Evolutionary conservation across 2,329 filamentous ascomycete genomes (phyloP).

Genomic region (Waltergamsia citrina): DNA sequence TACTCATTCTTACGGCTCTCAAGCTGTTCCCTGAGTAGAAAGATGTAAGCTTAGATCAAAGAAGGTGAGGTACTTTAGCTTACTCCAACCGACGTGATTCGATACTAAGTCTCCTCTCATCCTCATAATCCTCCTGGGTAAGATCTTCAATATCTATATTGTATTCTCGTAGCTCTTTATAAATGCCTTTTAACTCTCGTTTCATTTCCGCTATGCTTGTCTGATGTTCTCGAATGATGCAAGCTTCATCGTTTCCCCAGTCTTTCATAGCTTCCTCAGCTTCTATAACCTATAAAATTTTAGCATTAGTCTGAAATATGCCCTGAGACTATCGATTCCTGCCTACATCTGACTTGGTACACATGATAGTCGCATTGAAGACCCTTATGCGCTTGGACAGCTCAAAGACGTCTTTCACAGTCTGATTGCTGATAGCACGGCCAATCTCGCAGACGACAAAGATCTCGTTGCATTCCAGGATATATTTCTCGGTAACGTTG

Average conservation of each 20-base stretch:
- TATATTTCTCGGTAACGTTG: slow-evolving; percentile 32
- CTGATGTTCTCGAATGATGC: too few relatives aligned
- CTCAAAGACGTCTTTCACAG: slow-evolving; percentile 28
- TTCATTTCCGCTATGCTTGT: too few relatives aligned
- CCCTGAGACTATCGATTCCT: not conserved
- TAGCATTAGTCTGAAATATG: not conserved
- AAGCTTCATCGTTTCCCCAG: slow-evolving; percentile 14
- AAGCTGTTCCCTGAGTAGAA: not conserved
- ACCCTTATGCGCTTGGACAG: slow-evolving; percentile 25
- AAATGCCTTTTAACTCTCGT: too few relatives aligned
- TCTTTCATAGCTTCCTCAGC: slow-evolving; percentile 21
- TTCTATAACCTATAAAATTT: slow-evolving; percentile 15
- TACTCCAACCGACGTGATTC: not conserved
- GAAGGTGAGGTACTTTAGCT: not conserved
- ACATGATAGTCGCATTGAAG: slow-evolving; percentile 31
- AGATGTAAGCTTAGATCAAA: not conserved
- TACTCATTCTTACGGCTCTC: not conserved
- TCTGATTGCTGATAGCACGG: slow-evolving; percentile 28
- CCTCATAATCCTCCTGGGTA: slow-evolving; percentile 2
- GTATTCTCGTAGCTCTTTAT: too few relatives aligned
- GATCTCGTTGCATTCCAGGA: slow-evolving; percentile 34
- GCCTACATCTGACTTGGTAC: slow-evolving; percentile 29
- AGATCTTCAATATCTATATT: slow-evolving; percentile 7
- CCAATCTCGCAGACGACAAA: slow-evolving; percentile 32
- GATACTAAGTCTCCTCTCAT: not conserved